Evolutionary conservation across 2,329 filamentous ascomycete species (phyloP), one percentile per base, ranked within the genome.

Genomic region (Aspergillus latus): DNA sequence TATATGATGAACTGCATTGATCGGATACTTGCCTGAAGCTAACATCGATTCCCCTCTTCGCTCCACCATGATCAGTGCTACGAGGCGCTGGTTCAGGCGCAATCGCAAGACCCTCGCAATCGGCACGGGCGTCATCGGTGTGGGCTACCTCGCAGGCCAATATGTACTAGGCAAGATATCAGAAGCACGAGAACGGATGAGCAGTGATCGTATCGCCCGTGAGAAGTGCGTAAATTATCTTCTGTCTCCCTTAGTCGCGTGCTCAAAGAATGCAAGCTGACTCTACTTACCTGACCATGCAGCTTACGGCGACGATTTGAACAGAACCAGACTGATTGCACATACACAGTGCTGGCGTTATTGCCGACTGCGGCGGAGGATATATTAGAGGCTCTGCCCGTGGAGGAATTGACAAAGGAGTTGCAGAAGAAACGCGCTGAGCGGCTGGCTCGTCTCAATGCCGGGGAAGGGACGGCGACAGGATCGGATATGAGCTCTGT

Each of bases 291-390:
- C 26, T 28, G n/a, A 26, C 40, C 32, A 29, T 36, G 21, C 67
- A 97, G 93, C 75, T 84, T 99, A 59, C 92, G 92, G 50, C 89
- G 94, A 57, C 89, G 94, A 69, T 99, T 99, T 77, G 91, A 97
- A 74, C 94, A 99, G 76, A 99, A 99, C 74, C 94, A 99, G 73
- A 93, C 96, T 72, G 94, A 99, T 76, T 99, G 94, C 77, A 97
- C 93, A 47, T 97, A 95, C 72, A 99, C 94, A 37, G 92, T 97
- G 44, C 86, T 97, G n/a, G 94, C 93, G 30, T 85, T 99, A 54
- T 83, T 99, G 8, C 94, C 94, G 4, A 96, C 93, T 34, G 90
- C 92, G 5, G 92, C 92, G 26, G 86, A 94, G 64, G 93, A 95
- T 71, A 88, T 99, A 66, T 80, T 97, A 67, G 87, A 90, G 64